These are phyloP conservation scores for Yamadazyma friedrichii DNA, from an alignment of 1,139 yeast species.

Conservation along the genomic window DNA sequence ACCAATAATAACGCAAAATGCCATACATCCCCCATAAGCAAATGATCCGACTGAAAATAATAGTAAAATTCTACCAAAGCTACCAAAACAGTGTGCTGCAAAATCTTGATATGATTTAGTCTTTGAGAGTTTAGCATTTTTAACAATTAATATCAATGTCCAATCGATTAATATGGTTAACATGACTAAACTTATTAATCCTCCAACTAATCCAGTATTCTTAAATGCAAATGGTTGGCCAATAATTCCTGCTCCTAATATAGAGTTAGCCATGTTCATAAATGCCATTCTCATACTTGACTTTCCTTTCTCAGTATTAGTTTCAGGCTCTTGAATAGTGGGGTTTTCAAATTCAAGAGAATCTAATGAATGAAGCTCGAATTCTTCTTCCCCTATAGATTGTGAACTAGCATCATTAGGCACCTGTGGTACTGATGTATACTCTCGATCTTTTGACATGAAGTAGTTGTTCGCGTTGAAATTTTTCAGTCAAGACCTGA, in stretches of 20 bases:
- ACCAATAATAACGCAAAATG: conserved; percentile 91
- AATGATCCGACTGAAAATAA: conserved; percentile 79
- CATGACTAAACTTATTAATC: conserved; percentile 56
- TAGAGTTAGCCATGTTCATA: conserved; percentile 95
- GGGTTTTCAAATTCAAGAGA: conserved; percentile 12
- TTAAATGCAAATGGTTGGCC: conserved; percentile 90
- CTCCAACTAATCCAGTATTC: conserved; percentile 78
- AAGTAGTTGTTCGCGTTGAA: too few relatives aligned
- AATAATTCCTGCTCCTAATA: conserved; percentile 91
- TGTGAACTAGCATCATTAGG: not conserved
- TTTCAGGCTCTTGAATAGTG: conserved; percentile 5
- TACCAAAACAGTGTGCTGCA: conserved; percentile 78
- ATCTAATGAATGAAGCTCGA: conserved; percentile 6
- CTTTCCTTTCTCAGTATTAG: conserved; percentile 23
- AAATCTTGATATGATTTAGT: conserved; percentile 84
- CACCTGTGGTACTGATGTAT: conserved; percentile 14
- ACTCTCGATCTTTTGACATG: conserved; percentile 8
- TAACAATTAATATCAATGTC: conserved; percentile 77
- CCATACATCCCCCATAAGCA: conserved; percentile 94
- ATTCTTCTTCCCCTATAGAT: conserved; percentile 3
- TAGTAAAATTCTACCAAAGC: conserved; percentile 63
- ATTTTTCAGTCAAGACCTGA: too few relatives aligned
- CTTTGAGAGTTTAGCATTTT: conserved; percentile 76
- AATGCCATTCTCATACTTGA: conserved; percentile 81
- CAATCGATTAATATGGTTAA: conserved; percentile 80